phyloP scores from a whole-genome alignment of 2,329 filamentous ascomycete genomes.

The Diaporthe citriasiana region DNA sequence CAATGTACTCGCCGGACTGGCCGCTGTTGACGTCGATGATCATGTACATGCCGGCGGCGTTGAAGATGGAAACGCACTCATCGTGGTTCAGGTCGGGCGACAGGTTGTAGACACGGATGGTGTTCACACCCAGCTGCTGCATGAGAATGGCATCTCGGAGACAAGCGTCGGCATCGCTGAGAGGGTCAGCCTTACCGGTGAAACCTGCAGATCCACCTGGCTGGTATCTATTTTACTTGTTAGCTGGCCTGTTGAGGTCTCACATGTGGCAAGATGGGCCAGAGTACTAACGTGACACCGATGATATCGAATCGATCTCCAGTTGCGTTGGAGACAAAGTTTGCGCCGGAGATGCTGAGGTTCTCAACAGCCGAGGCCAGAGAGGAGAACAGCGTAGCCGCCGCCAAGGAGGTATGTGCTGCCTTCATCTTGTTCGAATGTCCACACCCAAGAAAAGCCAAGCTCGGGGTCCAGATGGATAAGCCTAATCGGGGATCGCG shows the following conservation, averaged over 20 bases:
- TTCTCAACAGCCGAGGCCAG: conserved; percentile 40
- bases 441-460: conserved; percentile 27
- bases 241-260: background rate
- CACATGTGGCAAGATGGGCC: too few species aligned
- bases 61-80: conserved; percentile 72
- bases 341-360: conserved; percentile 44
- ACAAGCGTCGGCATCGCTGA: conserved; percentile 55
- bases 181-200: conserved; percentile 57
- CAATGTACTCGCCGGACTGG: conserved; percentile 65
- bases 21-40: conserved; percentile 74
- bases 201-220: conserved; percentile 72
- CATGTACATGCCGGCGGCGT: conserved; percentile 60
- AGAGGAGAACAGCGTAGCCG: conserved; percentile 41
- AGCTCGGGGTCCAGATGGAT: conserved; percentile 21
- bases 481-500: conserved; percentile 34
- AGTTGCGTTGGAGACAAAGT: conserved; percentile 67
- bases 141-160: conserved; percentile 69
- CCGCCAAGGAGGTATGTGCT: conserved; percentile 38
- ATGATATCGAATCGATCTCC: conserved; percentile 71
- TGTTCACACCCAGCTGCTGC: conserved; percentile 71
- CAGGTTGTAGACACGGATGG: conserved; percentile 75
- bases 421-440: conserved; percentile 39
- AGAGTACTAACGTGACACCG: conserved; percentile 62
- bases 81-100: conserved; percentile 72
- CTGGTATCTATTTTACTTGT: conserved; percentile 61